Conservation (phyloP, 805 yeast species). For the Ogataea philodendri region DNA sequence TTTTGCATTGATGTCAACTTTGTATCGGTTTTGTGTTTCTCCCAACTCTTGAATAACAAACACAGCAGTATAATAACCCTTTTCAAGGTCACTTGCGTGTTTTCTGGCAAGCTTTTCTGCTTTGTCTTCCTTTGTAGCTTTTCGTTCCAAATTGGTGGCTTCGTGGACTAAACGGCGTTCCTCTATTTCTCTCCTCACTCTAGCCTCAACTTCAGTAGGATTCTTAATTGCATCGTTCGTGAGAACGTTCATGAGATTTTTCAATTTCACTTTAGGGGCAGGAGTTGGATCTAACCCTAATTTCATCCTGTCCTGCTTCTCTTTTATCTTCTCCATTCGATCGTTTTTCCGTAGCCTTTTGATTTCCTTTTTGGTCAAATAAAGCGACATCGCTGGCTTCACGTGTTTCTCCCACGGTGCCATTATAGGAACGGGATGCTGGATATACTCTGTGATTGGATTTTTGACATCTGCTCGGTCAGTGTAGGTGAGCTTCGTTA, state of each 20-base stretch:
- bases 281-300: constrained; percentile 87
- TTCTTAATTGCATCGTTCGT: constrained; percentile 84
- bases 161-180: constrained; percentile 60
- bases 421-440: constrained; percentile 72
- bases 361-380: constrained; percentile 72
- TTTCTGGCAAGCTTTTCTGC: constrained; percentile 48
- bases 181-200: constrained; percentile 66
- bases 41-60: constrained; percentile 53
- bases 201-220: constrained; percentile 81
- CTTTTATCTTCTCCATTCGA: constrained; percentile 61
- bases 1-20: constrained; percentile 77
- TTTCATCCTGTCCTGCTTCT: constrained; percentile 71
- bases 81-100: constrained; percentile 44
- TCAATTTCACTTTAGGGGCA: constrained; percentile 79
- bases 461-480: constrained; percentile 37
- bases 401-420: constrained; percentile 55
- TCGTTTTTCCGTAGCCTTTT: constrained; percentile 70
- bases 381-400: constrained; percentile 45
- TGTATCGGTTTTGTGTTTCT: constrained; percentile 67
- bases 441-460: constrained; percentile 69
- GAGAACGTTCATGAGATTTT: constrained; percentile 81
- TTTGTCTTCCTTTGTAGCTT: constrained; percentile 55
- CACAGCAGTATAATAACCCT: constrained; percentile 56
- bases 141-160: constrained; percentile 58
- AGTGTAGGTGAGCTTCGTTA: constrained; percentile 37